Evolutionary conservation across 2,329 filamentous ascomycete species (phyloP).

Genomic region (Paracamarosporium sp.): DNA sequence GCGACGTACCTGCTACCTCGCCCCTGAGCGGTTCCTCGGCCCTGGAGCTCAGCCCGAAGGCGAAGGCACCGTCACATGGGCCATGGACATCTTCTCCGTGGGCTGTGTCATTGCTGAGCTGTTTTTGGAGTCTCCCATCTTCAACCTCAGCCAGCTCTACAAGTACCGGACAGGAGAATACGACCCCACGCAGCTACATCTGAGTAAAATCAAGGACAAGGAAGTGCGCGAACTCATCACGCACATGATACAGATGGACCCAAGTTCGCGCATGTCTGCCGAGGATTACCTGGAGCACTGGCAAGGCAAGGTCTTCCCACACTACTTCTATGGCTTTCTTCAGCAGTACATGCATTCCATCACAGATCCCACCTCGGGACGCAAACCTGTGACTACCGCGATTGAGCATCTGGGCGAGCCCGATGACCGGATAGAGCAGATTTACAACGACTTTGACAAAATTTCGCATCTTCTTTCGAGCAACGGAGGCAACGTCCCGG

Average conservation of each 20-base stretch:
- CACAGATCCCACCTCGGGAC: conserved; percentile 85
- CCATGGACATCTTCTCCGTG: conserved; percentile 98
- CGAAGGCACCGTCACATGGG: conserved; percentile 76
- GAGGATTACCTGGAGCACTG: conserved; percentile 94
- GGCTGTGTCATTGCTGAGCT: conserved; percentile 97
- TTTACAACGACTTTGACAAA: conserved; percentile 96
- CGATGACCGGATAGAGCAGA: conserved; percentile 91
- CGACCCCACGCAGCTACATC: conserved; percentile 79
- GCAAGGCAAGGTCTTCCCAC: conserved; percentile 89
- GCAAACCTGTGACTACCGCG: conserved; percentile 71
- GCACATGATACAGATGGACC: conserved; percentile 96
- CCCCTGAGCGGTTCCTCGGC: conserved; percentile 87
- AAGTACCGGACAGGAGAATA: conserved; percentile 94
- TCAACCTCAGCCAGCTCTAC: conserved; percentile 94
- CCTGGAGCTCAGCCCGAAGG: conserved; percentile 70
- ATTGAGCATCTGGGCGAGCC: conserved; percentile 80
- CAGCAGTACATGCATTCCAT: conserved; percentile 98
- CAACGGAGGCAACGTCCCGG: conserved; percentile 57
- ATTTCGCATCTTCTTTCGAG: conserved; percentile 93
- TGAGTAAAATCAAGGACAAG: conserved; percentile 86
- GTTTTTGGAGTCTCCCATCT: conserved; percentile 94
- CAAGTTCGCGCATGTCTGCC: conserved; percentile 88
- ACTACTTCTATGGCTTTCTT: conserved; percentile 96
- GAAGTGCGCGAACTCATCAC: conserved; percentile 87
- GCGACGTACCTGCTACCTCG: conserved; percentile 90